Percentiles rank a stretch among this genome's conserved stretches.
phyloP scores from a whole-genome alignment of 2,329 filamentous ascomycete genomes.

The Metarhizium sp. region DNA sequence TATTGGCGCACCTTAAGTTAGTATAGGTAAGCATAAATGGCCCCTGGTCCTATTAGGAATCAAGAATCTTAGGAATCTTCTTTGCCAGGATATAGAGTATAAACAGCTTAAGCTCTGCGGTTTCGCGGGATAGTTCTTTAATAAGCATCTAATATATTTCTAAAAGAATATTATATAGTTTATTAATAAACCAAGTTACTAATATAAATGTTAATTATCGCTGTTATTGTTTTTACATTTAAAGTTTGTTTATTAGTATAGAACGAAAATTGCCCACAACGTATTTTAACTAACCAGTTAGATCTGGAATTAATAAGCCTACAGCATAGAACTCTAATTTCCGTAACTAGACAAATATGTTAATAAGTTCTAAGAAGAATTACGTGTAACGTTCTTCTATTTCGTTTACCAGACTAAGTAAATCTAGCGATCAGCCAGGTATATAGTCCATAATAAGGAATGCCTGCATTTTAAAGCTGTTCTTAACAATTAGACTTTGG shows the following conservation, averaged over 20 bases:
- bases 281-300: neutral
- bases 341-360: neutral
- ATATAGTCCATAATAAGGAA: neutral
- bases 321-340: neutral
- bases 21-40: neutral
- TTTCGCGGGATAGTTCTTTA: neutral
- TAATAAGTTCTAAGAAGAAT: neutral
- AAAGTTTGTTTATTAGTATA: neutral
- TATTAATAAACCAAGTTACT: neutral
- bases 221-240: neutral
- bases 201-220: neutral
- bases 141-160: neutral
- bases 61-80: neutral
- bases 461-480: neutral
- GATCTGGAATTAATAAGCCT: neutral
- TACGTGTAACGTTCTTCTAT: neutral
- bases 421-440: neutral
- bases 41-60: neutral
- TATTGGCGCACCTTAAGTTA: neutral
- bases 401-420: neutral
- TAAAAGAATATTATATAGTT: neutral
- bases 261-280: neutral
- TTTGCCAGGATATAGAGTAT: neutral
- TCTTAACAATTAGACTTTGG: neutral
- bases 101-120: neutral